Evolutionary conservation across 2,329 filamentous ascomycete genomes (phyloP).

Genomic region (Fusarium protoensiforme): DNA sequence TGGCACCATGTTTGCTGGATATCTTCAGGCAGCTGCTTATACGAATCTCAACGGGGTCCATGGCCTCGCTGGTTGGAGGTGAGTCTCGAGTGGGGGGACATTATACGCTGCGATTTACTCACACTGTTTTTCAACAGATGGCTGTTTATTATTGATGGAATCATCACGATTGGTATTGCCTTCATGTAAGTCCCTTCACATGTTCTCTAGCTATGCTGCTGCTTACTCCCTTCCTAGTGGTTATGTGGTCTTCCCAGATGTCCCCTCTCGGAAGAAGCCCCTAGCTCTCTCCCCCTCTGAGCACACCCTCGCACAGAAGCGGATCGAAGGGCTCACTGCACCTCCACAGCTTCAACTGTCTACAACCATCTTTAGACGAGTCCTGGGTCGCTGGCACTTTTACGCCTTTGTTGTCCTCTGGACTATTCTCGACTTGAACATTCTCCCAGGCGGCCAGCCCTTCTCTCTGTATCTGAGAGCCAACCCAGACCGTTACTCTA

Average conservation of each 20-base stretch:
- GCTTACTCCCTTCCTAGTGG: slow-evolving; percentile 33
- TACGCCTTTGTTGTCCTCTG: slow-evolving; percentile 53
- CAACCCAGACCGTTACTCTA: slow-evolving; percentile 50
- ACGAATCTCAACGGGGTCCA: slow-evolving; percentile 61
- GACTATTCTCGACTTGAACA: slow-evolving; percentile 53
- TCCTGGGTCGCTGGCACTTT: slow-evolving; percentile 53
- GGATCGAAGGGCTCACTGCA: slow-evolving; percentile 42
- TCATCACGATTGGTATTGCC: slow-evolving; percentile 66
- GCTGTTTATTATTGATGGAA: slow-evolving; percentile 69
- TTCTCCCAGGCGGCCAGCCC: slow-evolving; percentile 47
- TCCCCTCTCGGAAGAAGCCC: slow-evolving; percentile 45
- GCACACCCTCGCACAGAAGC: slow-evolving; percentile 46
- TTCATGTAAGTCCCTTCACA: slow-evolving; percentile 44
- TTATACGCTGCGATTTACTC: neutral
- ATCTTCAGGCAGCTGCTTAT: slow-evolving; percentile 64
- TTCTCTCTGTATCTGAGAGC: slow-evolving; percentile 55
- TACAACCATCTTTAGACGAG: slow-evolving; percentile 49
- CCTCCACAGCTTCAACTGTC: slow-evolving; percentile 47
- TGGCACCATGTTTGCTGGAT: slow-evolving; percentile 57
- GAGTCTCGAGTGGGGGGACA: slow-evolving; percentile 52
- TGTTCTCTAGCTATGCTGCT: neutral
- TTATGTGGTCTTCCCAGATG: slow-evolving; percentile 48
- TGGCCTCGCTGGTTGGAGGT: slow-evolving; percentile 52
- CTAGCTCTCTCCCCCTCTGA: slow-evolving; percentile 45
- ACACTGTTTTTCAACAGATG: slow-evolving; percentile 39